A percentile compares a stretch with the other conserved stretches of the same genome.
Evolutionary conservation across 495 filamentous ascomycete species (phyloP).

Genomic region (Aspergillus wentii): DNA sequence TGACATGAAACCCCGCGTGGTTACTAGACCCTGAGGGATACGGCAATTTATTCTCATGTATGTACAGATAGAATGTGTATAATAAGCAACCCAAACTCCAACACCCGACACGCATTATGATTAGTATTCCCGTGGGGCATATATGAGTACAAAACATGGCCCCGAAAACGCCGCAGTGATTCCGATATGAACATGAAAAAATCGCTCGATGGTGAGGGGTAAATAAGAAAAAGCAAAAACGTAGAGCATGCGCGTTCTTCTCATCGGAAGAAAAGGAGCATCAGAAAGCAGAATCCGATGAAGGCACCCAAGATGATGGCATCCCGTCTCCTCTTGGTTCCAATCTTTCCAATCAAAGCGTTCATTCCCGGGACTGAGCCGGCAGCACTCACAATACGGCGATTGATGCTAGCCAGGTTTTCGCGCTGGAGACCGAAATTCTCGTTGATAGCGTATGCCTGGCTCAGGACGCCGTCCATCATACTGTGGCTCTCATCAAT

Average conservation of each 20-base stretch:
- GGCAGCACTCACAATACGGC: constrained; percentile 81
- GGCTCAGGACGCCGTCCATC: constrained; percentile 86
- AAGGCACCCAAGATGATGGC: constrained; percentile 88
- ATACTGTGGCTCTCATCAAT: constrained; percentile 85
- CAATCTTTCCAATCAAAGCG: constrained; percentile 87
- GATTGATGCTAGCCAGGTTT: constrained; percentile 77
- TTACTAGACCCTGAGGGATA: constrained; percentile 10
- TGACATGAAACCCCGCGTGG: constrained; percentile 15
- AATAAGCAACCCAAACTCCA: background rate
- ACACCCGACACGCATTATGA: background rate
- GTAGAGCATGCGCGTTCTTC: background rate
- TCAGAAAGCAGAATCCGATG: constrained; percentile 84
- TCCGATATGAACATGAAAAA: constrained; percentile 2
- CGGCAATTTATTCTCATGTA: constrained; percentile 12
- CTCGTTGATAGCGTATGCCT: constrained; percentile 96
- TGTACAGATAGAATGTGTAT: constrained; percentile 14
- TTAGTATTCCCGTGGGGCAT: too few species aligned
- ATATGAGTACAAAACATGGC: background rate
- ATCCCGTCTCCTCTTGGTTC: constrained; percentile 90
- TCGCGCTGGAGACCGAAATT: constrained; percentile 83
- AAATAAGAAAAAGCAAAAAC: constrained; percentile 6
- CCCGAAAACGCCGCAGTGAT: background rate
- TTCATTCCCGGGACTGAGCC: constrained; percentile 92
- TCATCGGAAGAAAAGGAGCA: constrained; percentile 80
- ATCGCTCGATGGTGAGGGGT: too few species aligned